phyloP scores from a whole-genome alignment of 2,329 filamentous ascomycete species.

The Sporothrix curviconia region DNA sequence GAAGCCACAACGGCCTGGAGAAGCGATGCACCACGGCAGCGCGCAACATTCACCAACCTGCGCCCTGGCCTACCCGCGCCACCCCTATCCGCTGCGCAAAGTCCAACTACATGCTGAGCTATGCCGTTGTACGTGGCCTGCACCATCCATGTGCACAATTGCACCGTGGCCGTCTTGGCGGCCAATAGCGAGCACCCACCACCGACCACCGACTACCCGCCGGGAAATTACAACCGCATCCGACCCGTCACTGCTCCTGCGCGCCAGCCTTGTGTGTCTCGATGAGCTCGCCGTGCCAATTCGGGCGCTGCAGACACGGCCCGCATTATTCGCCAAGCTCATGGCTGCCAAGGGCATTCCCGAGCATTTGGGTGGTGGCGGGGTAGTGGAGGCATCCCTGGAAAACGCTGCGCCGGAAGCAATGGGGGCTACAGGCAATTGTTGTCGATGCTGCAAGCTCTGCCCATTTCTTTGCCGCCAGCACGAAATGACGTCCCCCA shows the following conservation, averaged over 20 bases:
- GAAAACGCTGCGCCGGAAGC: too few species aligned
- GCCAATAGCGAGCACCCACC: slow-evolving; percentile 12
- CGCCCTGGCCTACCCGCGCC: slow-evolving; percentile 25
- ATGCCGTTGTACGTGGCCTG: slow-evolving; percentile 34
- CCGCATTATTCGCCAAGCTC: slow-evolving; percentile 14
- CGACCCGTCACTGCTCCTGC: slow-evolving; percentile 17
- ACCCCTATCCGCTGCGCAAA: slow-evolving; percentile 27
- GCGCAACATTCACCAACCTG: slow-evolving; percentile 31
- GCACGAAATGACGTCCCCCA: too few species aligned
- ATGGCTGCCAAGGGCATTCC: slow-evolving; percentile 15
- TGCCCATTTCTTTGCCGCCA: neutral
- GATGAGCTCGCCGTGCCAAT: slow-evolving; percentile 28
- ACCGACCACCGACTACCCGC: neutral
- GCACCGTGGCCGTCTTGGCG: slow-evolving; percentile 24
- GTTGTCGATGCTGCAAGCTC: neutral
- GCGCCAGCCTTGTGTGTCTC: slow-evolving; percentile 26
- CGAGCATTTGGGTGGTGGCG: neutral
- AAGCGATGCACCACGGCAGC: slow-evolving; percentile 31
- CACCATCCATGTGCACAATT: slow-evolving; percentile 35
- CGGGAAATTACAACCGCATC: neutral
- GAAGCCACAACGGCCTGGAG: slow-evolving; percentile 10
- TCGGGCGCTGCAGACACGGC: slow-evolving; percentile 20
- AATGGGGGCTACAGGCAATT: neutral
- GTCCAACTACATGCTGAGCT: slow-evolving; percentile 32
- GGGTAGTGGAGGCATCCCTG: too few species aligned